These are phyloP conservation scores for Metarhizium guizhouense DNA, from an alignment of 2,329 filamentous ascomycete genomes.

Conservation along the genomic window DNA sequence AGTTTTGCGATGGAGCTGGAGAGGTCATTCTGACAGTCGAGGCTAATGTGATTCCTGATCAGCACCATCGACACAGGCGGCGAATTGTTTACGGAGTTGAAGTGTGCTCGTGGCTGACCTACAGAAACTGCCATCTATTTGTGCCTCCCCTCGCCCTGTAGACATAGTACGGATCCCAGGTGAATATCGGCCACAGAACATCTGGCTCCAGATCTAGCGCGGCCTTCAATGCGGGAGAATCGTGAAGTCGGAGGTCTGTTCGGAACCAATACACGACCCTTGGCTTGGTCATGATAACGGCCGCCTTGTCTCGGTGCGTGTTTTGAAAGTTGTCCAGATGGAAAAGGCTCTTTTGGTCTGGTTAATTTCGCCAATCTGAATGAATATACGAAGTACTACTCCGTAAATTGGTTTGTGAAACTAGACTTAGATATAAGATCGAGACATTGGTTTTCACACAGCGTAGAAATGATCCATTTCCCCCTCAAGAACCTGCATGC, in stretches of 20 bases:
- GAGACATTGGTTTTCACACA: not conserved
- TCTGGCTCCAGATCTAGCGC: slow-evolving; percentile 61
- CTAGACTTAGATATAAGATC: not conserved
- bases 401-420: not conserved
- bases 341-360: not conserved
- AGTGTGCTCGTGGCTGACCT: slow-evolving; percentile 10
- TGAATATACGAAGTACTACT: too few species aligned
- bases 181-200: slow-evolving; percentile 67
- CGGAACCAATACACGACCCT: slow-evolving; percentile 69
- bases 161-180: slow-evolving; percentile 75
- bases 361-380: not conserved
- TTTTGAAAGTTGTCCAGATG: not conserved
- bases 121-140: slow-evolving; percentile 69
- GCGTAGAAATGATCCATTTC: too few species aligned
- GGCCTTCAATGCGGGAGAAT: slow-evolving; percentile 64
- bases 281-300: slow-evolving; percentile 20
- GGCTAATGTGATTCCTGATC: slow-evolving; percentile 24
- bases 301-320: not conserved
- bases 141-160: slow-evolving; percentile 60
- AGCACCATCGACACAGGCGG: not conserved
- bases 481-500: too few species aligned
- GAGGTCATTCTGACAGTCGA: slow-evolving; percentile 66
- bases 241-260: slow-evolving; percentile 68
- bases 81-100: slow-evolving; percentile 1
- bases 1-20: slow-evolving; percentile 57